These are phyloP conservation scores for Metschnikowia corniflorae DNA, from an alignment of 805 yeast genomes.

Conservation along the genomic window DNA sequence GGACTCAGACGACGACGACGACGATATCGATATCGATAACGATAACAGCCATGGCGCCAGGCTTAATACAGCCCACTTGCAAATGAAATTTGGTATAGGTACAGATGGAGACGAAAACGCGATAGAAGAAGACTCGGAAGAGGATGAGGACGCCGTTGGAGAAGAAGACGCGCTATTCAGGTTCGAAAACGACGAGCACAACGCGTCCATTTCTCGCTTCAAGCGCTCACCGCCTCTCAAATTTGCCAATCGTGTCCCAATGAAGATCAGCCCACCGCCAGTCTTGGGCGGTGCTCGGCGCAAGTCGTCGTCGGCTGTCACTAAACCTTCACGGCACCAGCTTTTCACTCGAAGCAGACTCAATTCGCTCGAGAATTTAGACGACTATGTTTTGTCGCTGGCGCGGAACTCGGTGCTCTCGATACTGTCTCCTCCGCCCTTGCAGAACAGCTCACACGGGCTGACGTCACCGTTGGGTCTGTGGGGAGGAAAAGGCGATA, in stretches of 20 bases:
- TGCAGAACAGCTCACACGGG: conserved; percentile 18
- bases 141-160: conserved; percentile 37
- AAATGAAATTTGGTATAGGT: conserved; percentile 3
- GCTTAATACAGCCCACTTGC: conserved; percentile 1
- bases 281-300: conserved; percentile 23
- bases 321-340: conserved; percentile 21
- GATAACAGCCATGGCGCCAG: conserved; percentile 1
- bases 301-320: conserved; percentile 27
- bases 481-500: conserved; percentile 19
- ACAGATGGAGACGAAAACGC: conserved; percentile 33
- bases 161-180: conserved; percentile 26
- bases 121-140: conserved; percentile 35
- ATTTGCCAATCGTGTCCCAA: conserved; percentile 43
- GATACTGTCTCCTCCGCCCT: conserved; percentile 29
- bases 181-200: conserved; percentile 23
- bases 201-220: conserved; percentile 3
- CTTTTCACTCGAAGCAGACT: conserved; percentile 38
- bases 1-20: conserved; percentile 26
- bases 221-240: conserved; percentile 33
- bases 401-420: conserved; percentile 35
- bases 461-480: conserved; percentile 25
- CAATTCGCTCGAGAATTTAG: conserved; percentile 41
- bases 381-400: conserved; percentile 39
- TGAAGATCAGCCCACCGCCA: conserved; percentile 39
- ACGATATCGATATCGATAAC: conserved; percentile 26